A percentile compares a stretch with the other conserved stretches of the same genome.
phyloP scores from a whole-genome alignment of 2,329 filamentous ascomycete species.

The Trichoderma koningiopsis region DNA sequence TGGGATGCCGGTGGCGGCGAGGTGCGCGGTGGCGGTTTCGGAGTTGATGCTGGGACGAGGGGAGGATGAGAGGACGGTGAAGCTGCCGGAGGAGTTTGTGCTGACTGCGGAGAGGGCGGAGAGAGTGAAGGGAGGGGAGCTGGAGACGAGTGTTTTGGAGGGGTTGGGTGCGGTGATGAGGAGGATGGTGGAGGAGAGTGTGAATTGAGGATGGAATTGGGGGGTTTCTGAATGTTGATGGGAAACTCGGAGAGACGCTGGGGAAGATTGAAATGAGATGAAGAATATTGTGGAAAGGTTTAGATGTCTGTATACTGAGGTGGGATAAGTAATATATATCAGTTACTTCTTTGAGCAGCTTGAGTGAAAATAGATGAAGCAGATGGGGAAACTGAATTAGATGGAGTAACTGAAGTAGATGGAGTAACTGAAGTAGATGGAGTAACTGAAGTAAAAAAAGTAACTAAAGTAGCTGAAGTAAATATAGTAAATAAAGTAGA shows the following conservation, averaged over 20 bases:
- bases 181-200: neutral
- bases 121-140: constrained; percentile 29
- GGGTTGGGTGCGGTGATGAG: constrained; percentile 4
- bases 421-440: too few species aligned
- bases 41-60: constrained; percentile 56
- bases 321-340: neutral
- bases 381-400: too few species aligned
- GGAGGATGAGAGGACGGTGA: constrained; percentile 38
- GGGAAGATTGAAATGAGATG: too few species aligned
- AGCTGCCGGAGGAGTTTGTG: constrained; percentile 48
- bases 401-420: too few species aligned
- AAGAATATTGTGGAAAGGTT: too few species aligned
- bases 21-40: constrained; percentile 66
- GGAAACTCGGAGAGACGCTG: neutral
- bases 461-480: too few species aligned
- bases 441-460: too few species aligned
- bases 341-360: too few species aligned
- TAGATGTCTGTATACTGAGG: neutral
- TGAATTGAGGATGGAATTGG: neutral
- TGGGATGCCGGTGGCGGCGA: constrained; percentile 73
- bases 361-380: too few species aligned
- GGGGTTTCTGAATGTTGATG: neutral
- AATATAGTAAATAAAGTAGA: too few species aligned
- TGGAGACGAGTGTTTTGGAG: constrained; percentile 28
- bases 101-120: constrained; percentile 40